Conservation (phyloP, 2,329 filamentous ascomycete species). For the Domatiomyces globalis region DNA sequence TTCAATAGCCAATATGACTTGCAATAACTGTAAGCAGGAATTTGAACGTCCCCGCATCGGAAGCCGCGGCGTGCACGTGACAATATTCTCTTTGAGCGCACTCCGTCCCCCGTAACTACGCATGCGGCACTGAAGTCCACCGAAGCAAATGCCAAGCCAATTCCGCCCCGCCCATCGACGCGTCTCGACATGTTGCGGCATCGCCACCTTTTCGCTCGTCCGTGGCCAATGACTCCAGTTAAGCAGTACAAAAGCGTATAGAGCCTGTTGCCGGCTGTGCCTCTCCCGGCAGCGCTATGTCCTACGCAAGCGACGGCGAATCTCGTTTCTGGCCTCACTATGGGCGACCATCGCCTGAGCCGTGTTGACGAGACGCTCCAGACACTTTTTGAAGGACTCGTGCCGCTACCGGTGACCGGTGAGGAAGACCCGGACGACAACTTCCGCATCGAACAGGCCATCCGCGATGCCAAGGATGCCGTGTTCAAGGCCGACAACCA, state of each 20-base stretch:
- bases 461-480: slow-evolving; percentile 36
- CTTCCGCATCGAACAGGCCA: slow-evolving; percentile 51
- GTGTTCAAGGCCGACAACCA: slow-evolving; percentile 24
- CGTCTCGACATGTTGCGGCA: background rate
- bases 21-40: background rate
- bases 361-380: slow-evolving; percentile 68
- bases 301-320: background rate
- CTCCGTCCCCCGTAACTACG: background rate
- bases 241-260: background rate
- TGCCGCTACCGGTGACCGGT: slow-evolving; percentile 47
- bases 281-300: background rate
- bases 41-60: background rate
- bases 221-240: background rate
- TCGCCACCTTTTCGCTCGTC: background rate
- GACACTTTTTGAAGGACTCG: slow-evolving; percentile 59
- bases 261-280: background rate
- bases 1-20: background rate
- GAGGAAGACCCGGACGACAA: slow-evolving; percentile 56
- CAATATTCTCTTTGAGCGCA: background rate
- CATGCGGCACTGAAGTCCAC: background rate
- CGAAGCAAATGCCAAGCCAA: background rate
- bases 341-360: slow-evolving; percentile 21
- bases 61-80: background rate
- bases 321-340: background rate
- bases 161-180: background rate